phyloP scores from a whole-genome alignment of 768 basidiomycete species.

The Termitomyces sp. region DNA sequence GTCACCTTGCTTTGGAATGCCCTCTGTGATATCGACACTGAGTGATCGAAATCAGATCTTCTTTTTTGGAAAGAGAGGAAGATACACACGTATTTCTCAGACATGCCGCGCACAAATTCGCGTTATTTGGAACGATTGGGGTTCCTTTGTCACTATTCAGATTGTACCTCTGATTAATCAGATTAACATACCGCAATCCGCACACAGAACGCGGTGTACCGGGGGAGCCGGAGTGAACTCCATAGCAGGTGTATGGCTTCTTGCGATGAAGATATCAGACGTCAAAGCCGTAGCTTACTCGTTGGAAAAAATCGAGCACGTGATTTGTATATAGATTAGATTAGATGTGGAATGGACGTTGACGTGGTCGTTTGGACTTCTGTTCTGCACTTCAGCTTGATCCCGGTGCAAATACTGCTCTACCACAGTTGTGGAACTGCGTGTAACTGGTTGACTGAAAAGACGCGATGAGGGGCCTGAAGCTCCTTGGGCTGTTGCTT shows the following conservation, averaged over 20 bases:
- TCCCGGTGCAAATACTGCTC: neutral
- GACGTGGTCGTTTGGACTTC: constrained; percentile 10
- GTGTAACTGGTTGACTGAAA: neutral
- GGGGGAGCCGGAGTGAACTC: constrained; percentile 74
- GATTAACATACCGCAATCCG: constrained; percentile 68
- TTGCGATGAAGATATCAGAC: neutral
- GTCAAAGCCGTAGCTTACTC: neutral
- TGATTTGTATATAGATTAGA: constrained; percentile 13
- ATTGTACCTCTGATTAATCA: neutral
- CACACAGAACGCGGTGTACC: constrained; percentile 80
- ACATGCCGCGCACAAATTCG: constrained; percentile 87
- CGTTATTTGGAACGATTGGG: constrained; percentile 87
- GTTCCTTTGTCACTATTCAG: constrained; percentile 43
- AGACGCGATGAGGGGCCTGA: constrained; percentile 14
- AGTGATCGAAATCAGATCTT: neutral
- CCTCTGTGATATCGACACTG: constrained; percentile 96
- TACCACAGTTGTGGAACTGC: neutral
- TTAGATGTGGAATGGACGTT: constrained; percentile 4
- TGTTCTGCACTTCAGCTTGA: constrained; percentile 1
- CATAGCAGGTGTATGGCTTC: constrained; percentile 39
- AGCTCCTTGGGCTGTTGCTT: constrained; percentile 14
- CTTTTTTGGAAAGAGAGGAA: neutral
- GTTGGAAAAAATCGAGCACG: constrained; percentile 16
- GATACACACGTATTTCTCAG: constrained; percentile 73
- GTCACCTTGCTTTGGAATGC: constrained; percentile 90